phyloP scores from a whole-genome alignment of 1,139 yeast genomes.

The Diutina pseudorugosa region DNA sequence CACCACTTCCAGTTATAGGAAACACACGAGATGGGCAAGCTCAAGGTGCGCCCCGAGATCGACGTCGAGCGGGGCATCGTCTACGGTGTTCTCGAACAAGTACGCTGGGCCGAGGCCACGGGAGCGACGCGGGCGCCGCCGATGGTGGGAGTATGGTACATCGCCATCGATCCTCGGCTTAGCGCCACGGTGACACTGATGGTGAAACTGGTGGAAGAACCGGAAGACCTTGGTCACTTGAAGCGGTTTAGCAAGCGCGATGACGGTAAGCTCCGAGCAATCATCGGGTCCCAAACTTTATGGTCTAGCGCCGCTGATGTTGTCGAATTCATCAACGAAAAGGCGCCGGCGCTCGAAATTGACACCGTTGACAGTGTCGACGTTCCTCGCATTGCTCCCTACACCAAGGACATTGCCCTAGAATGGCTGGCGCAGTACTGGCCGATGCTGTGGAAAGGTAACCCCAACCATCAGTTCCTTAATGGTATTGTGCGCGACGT shows the following conservation, averaged over 20 bases:
- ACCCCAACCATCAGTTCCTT: constrained; percentile 67
- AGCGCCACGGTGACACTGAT: background rate
- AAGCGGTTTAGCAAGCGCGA: background rate
- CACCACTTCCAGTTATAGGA: background rate
- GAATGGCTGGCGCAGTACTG: constrained; percentile 61
- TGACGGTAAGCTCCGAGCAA: background rate
- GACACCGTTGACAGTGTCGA: background rate
- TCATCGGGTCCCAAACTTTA: background rate
- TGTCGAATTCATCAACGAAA: background rate
- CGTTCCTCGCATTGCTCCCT: constrained; percentile 40
- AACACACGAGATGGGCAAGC: background rate
- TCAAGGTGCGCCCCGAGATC: background rate
- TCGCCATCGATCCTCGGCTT: background rate
- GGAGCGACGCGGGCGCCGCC: constrained; percentile 1
- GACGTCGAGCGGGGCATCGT: constrained; percentile 1
- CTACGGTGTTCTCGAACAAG: background rate
- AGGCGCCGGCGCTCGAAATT: background rate
- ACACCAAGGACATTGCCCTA: constrained; percentile 47
- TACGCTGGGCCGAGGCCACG: constrained; percentile 1
- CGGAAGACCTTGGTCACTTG: background rate
- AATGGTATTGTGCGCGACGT: constrained; percentile 40
- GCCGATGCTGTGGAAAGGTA: constrained; percentile 94
- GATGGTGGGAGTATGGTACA: background rate
- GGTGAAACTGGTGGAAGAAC: background rate
- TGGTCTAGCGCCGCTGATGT: background rate